These are phyloP conservation scores for Ilex aquifolium DNA, from an alignment of 257 asterid species.

Conservation along the genomic window DNA sequence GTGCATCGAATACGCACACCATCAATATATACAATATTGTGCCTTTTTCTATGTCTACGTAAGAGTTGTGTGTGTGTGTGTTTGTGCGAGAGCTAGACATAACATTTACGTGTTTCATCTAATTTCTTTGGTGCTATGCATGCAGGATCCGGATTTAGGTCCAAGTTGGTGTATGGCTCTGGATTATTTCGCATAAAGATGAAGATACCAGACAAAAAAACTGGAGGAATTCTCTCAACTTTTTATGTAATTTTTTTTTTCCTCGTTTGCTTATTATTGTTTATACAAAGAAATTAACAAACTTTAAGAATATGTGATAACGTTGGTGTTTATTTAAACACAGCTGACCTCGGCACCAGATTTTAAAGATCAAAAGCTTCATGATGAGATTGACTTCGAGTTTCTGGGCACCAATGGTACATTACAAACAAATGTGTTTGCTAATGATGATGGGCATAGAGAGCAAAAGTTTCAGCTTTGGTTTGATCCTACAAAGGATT, in stretches of 20 bases:
- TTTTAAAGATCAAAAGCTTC: conserved; percentile 18
- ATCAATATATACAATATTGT: too few relatives aligned
- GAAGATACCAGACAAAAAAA: conserved; percentile 29
- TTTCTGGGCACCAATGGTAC: conserved; percentile 41
- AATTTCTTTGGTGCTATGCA: not conserved
- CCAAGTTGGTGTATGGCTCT: conserved; percentile 31
- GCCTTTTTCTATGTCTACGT: too few relatives aligned
- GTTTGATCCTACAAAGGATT: conserved; percentile 55
- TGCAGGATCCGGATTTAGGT: conserved; percentile 54
- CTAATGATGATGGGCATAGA: conserved; percentile 36
- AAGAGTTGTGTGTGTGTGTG: not conserved
- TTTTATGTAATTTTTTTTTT: conserved; percentile 34
- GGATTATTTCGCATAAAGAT: conserved; percentile 42
- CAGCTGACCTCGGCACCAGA: conserved; percentile 34
- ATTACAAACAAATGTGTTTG: conserved; percentile 48
- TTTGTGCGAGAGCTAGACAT: not conserved
- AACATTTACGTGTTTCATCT: not conserved
- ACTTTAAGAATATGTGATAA: too few relatives aligned
- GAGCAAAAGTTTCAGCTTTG: conserved; percentile 45
- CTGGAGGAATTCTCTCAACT: conserved; percentile 39
- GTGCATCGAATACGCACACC: too few relatives aligned
- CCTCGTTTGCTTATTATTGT: not conserved
- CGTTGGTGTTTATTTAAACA: not conserved
- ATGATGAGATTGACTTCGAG: conserved; percentile 51
- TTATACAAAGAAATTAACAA: not conserved